Conservation (phyloP, 106 monocot species). For the Platanthera guangdongensis region DNA sequence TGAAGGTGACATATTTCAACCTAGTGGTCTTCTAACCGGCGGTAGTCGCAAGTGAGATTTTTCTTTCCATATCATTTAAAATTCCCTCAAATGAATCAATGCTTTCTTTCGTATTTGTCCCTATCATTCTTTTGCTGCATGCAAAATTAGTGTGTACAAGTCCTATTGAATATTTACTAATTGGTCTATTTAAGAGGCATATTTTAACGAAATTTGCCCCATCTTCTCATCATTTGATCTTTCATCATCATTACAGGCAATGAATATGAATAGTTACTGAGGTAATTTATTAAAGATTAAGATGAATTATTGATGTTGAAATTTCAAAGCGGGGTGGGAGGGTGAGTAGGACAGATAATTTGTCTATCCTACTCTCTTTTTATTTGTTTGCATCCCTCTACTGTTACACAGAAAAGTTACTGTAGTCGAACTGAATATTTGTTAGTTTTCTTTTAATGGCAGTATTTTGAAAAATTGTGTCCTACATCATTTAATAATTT, state of each 20-base stretch:
- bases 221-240: not conserved
- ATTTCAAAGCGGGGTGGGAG: too few species aligned
- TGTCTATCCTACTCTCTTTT: too few species aligned
- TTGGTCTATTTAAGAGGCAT: not conserved
- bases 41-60: constrained; percentile 71
- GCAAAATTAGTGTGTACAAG: not conserved
- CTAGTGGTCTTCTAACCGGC: constrained; percentile 92
- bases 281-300: not conserved
- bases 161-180: not conserved
- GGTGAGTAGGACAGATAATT: too few species aligned
- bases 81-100: not conserved
- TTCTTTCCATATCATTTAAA: not conserved
- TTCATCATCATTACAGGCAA: not conserved
- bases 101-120: not conserved
- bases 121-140: not conserved
- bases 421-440: too few species aligned
- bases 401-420: too few species aligned
- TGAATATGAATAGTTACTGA: not conserved
- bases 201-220: not conserved
- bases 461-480: too few species aligned
- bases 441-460: too few species aligned
- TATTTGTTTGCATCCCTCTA: too few species aligned
- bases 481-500: too few species aligned
- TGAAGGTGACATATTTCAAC: constrained; percentile 93
- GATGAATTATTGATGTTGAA: not conserved